These are phyloP conservation scores for Penicillium janthinellum DNA, from an alignment of 2,329 filamentous ascomycete genomes.

Conservation along the genomic window DNA sequence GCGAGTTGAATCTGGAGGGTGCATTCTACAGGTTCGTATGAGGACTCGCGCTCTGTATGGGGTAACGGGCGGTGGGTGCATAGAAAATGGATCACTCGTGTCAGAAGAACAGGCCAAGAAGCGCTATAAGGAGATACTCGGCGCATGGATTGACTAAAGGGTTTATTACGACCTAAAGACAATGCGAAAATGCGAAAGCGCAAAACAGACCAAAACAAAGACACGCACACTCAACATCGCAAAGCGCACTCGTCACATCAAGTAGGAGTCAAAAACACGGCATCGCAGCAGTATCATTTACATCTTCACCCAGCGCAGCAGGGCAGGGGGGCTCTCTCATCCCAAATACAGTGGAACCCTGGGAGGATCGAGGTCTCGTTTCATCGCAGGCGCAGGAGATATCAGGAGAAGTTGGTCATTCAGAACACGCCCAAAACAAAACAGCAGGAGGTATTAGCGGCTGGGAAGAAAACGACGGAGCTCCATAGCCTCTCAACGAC, in stretches of 20 bases:
- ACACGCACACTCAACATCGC: slow-evolving; percentile 9
- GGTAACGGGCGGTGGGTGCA: background rate
- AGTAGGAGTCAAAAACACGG: slow-evolving; percentile 26
- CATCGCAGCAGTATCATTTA: slow-evolving; percentile 47
- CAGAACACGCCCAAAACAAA: slow-evolving; percentile 38
- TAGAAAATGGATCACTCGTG: background rate
- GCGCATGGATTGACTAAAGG: background rate
- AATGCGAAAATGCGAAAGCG: background rate
- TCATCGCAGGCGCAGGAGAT: slow-evolving; percentile 33
- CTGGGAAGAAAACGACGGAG: slow-evolving; percentile 35
- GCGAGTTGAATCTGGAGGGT: background rate
- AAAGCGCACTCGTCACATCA: slow-evolving; percentile 4
- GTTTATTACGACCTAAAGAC: background rate
- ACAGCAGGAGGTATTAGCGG: slow-evolving; percentile 40
- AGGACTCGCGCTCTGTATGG: background rate
- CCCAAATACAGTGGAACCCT: slow-evolving; percentile 8
- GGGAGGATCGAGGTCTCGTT: slow-evolving; percentile 25
- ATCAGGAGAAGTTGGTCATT: slow-evolving; percentile 35
- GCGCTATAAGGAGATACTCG: background rate
- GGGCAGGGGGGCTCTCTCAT: slow-evolving; percentile 26
- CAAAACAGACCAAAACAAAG: background rate
- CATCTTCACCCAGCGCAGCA: slow-evolving; percentile 40
- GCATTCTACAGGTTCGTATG: background rate
- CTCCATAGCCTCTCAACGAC: slow-evolving; percentile 33
- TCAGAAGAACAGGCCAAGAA: background rate